Conservation (phyloP, 331 rosid genomes). For the Ulmus americana region DNA sequence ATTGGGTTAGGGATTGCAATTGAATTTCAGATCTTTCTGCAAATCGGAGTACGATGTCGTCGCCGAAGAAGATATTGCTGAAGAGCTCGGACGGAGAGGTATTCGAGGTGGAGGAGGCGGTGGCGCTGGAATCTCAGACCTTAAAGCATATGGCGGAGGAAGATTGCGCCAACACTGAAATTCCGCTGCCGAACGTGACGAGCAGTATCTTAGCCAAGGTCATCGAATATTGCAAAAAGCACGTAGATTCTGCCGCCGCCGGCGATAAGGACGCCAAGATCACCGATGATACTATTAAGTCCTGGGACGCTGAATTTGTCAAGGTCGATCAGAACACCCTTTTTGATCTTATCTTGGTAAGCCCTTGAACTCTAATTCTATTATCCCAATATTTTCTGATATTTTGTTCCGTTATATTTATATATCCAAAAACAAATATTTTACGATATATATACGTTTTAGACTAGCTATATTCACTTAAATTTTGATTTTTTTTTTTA, state of each 20-base stretch:
- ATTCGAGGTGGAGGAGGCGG: slow-evolving; percentile 22
- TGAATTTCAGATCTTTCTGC: background rate
- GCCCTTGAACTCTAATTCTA: background rate
- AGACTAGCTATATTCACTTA: no score
- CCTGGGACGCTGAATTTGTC: slow-evolving; percentile 24
- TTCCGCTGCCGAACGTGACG: slow-evolving; percentile 25
- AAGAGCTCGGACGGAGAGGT: slow-evolving; percentile 18
- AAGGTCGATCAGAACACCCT: slow-evolving; percentile 24
- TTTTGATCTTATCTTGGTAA: slow-evolving; percentile 23
- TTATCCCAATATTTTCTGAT: no score
- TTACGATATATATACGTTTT: no score
- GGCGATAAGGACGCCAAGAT: background rate
- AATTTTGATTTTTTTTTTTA: no score
- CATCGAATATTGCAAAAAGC: slow-evolving; percentile 34
- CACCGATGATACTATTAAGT: slow-evolving; percentile 2
- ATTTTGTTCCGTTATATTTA: no score
- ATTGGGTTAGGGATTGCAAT: background rate
- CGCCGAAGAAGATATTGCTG: slow-evolving; percentile 23
- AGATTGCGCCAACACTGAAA: slow-evolving; percentile 11
- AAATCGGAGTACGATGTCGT: slow-evolving; percentile 14
- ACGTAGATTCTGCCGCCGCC: slow-evolving; percentile 12
- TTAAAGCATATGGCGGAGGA: slow-evolving; percentile 35
- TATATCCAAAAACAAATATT: no score
- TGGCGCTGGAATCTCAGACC: slow-evolving; percentile 24
- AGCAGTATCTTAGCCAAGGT: slow-evolving; percentile 16